Evolutionary conservation across 2,329 filamentous ascomycete species (phyloP).

Genomic region (Scedosporium boydii): DNA sequence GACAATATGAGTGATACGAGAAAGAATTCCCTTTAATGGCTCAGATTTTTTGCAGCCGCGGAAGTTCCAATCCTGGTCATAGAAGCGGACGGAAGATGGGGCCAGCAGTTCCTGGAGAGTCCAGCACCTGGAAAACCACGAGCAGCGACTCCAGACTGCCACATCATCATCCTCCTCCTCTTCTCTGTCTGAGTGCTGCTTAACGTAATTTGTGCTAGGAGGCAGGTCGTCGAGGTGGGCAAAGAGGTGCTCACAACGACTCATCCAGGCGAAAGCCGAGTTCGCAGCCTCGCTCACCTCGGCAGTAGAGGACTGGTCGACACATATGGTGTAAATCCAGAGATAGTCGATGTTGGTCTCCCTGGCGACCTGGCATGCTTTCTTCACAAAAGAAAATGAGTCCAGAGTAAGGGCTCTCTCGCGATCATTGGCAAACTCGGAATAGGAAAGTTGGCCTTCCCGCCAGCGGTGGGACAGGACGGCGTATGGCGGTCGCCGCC

Average conservation of each 20-base stretch:
- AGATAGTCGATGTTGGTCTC: slow-evolving; percentile 14
- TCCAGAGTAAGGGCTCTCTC: slow-evolving; percentile 3
- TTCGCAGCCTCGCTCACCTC: slow-evolving; percentile 18
- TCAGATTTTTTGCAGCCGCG: slow-evolving; percentile 17
- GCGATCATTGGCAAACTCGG: slow-evolving; percentile 10
- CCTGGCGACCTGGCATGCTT: slow-evolving; percentile 12
- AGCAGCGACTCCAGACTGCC: slow-evolving; percentile 1
- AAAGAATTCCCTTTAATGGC: slow-evolving; percentile 11
- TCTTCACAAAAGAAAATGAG: slow-evolving; percentile 12
- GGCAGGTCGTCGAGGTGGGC: slow-evolving; percentile 15
- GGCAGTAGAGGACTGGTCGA: slow-evolving; percentile 16
- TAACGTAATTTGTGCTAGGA: slow-evolving; percentile 8
- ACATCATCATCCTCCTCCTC: background rate
- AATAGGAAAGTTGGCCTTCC: slow-evolving; percentile 16
- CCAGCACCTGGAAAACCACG: slow-evolving; percentile 18
- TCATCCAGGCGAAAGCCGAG: slow-evolving; percentile 17
- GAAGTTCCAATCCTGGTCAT: slow-evolving; percentile 15
- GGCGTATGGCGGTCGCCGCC: slow-evolving; percentile 16
- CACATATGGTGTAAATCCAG: slow-evolving; percentile 20
- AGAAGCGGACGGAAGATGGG: slow-evolving; percentile 17
- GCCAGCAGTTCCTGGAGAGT: slow-evolving; percentile 23
- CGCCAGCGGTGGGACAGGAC: slow-evolving; percentile 22
- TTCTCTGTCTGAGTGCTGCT: background rate
- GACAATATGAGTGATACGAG: slow-evolving; percentile 14
- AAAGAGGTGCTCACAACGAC: slow-evolving; percentile 8